phyloP scores from a whole-genome alignment of 2,329 filamentous ascomycete species.

The Colletotrichum theobromicola region DNA sequence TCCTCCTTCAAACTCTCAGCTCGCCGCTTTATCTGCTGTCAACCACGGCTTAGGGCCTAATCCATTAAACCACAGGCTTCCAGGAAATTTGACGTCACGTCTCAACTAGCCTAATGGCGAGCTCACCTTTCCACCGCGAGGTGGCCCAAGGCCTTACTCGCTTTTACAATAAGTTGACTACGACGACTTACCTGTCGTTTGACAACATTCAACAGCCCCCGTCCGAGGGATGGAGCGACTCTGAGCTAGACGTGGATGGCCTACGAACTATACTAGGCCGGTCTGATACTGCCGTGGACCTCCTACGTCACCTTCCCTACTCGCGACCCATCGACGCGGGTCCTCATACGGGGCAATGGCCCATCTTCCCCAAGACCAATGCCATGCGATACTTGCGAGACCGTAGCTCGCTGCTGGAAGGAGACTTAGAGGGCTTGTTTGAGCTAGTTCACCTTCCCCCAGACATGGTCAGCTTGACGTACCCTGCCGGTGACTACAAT shows the following conservation, averaged over 20 bases:
- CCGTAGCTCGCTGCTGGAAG: neutral
- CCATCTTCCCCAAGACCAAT: neutral
- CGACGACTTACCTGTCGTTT: neutral
- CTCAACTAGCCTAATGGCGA: neutral
- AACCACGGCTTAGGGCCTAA: neutral
- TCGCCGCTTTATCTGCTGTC: no score
- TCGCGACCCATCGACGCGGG: neutral
- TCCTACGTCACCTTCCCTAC: neutral
- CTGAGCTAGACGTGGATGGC: neutral
- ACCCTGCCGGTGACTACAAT: neutral
- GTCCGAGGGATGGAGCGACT: neutral
- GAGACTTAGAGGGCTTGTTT: neutral
- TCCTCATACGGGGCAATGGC: neutral
- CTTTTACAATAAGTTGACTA: neutral
- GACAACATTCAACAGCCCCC: neutral
- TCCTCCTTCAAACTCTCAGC: no score
- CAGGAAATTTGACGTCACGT: neutral
- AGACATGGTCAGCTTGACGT: neutral
- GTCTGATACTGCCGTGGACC: neutral
- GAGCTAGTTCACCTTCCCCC: neutral
- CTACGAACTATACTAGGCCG: neutral
- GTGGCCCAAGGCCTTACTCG: neutral
- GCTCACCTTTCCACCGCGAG: neutral
- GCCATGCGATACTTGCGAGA: neutral
- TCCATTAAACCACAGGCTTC: neutral